Conservation (phyloP, 108 stramenopile genomes). For the Pseudonitzschia multistriata region DNA sequence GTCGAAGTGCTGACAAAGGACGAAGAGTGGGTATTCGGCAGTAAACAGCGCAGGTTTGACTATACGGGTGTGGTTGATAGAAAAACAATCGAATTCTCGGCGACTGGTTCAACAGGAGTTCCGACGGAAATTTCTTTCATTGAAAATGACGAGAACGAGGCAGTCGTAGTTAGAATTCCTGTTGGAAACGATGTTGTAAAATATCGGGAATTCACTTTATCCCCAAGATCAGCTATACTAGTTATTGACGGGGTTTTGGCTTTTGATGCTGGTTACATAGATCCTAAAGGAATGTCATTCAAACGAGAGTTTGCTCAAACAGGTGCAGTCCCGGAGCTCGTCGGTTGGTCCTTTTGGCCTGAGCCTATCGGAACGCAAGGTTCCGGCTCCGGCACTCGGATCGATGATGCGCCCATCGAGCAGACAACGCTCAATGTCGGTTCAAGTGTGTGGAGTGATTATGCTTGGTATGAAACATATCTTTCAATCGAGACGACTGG, state of each 20-base stretch:
- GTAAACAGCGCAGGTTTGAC: slow-evolving; percentile 35
- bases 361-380: slow-evolving; percentile 32
- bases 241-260: slow-evolving; percentile 31
- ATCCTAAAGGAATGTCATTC: slow-evolving; percentile 23
- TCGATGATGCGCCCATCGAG: slow-evolving; percentile 32
- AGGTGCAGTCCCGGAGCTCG: slow-evolving; percentile 5
- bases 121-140: slow-evolving; percentile 33
- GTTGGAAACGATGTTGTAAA: not conserved
- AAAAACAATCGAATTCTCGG: not conserved
- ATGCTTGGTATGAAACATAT: slow-evolving; percentile 54
- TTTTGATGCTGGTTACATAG: slow-evolving; percentile 42
- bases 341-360: slow-evolving; percentile 36
- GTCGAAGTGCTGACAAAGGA: slow-evolving; percentile 19
- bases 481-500: slow-evolving; percentile 19
- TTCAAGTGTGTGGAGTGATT: slow-evolving; percentile 45
- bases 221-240: slow-evolving; percentile 33
- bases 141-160: slow-evolving; percentile 33
- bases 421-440: slow-evolving; percentile 38
- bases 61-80: slow-evolving; percentile 19
- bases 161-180: slow-evolving; percentile 19
- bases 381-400: slow-evolving; percentile 12
- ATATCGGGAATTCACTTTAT: slow-evolving; percentile 7
- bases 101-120: not conserved
- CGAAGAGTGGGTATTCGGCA: slow-evolving; percentile 28
- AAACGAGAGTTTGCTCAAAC: slow-evolving; percentile 17